Base-by-base conservation (phyloP, 139 green algal genomes). In the Nannochloris sp. region DNA sequence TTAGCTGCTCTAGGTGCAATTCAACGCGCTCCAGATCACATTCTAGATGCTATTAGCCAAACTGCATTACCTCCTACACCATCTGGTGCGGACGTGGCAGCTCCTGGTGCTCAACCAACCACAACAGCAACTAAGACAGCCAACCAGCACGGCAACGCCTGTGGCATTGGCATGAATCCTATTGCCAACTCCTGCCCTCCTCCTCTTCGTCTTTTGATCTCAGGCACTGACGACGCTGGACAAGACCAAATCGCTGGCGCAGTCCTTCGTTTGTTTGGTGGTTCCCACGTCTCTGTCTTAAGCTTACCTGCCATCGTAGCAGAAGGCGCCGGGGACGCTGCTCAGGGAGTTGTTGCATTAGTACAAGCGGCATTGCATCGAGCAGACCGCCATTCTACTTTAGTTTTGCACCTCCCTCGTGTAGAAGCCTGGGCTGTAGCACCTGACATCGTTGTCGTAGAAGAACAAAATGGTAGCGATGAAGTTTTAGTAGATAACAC, bases 301-400 rank as follows among this genome's bases (percentile, higher is more conserved):
- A 81, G 67, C 55, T 55, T 81, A 59, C 71, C 68, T 23, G 54
- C 72, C 30, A 35, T 73, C 2, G 42, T 82, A 7, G 39, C 51
- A 4, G 70, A 55, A 12, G 70, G 75, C 13, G 62, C 46, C 1
- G 65, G 70, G 2, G 74, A 80, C 9, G 51, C 51, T 3, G 15
- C 64, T 5, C 35, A 37, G 0, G 73, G 62, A 33, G 55, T 34
- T 12, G 62, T 74, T 35, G 13, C 32, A 7, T 32, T 75, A 5
- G 61, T 68, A 4, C 5, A 4, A 0, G 70, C 70, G 15, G 53
- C 64, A 12, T 27, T 68, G 1, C 36, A 53, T 31, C 34, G 51
- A 29, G 55, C 33, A 3, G 23, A 54, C 3, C 14, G 23, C 25
- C 30, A 24, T 1, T 2, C n/a, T 1, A 56, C 68, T 34, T 47